Conservation (phyloP, 2,329 filamentous ascomycete genomes). For the Zymoseptoria brevis region DNA sequence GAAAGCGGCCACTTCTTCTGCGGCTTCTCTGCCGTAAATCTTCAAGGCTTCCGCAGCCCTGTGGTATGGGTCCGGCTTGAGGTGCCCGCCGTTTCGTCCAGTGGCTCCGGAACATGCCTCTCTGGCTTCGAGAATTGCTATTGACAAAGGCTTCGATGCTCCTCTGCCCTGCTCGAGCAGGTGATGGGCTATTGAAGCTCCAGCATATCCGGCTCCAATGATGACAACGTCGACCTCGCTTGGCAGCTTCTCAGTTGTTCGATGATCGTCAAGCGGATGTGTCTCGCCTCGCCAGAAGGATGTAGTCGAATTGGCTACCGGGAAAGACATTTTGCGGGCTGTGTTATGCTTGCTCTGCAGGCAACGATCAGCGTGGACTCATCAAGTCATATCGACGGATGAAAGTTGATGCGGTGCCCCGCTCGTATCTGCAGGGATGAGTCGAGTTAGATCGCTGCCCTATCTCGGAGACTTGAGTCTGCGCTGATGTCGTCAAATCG, state of each 20-base stretch:
- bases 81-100: slow-evolving; percentile 27
- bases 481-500: not conserved
- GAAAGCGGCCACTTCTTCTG: slow-evolving; percentile 28
- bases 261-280: slow-evolving; percentile 46
- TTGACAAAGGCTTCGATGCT: slow-evolving; percentile 3
- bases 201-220: slow-evolving; percentile 22
- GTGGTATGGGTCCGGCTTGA: slow-evolving; percentile 31
- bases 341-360: not conserved
- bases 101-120: slow-evolving; percentile 24
- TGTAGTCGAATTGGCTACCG: slow-evolving; percentile 15
- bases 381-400: not conserved
- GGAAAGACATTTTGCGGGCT: slow-evolving; percentile 8
- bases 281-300: slow-evolving; percentile 40
- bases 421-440: not conserved
- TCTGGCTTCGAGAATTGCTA: slow-evolving; percentile 23
- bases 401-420: not conserved
- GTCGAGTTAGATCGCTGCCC: not conserved
- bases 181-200: slow-evolving; percentile 20
- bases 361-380: not conserved
- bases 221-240: slow-evolving; percentile 20
- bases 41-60: slow-evolving; percentile 19
- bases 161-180: slow-evolving; percentile 13
- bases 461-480: not conserved
- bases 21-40: slow-evolving; percentile 24
- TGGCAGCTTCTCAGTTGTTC: slow-evolving; percentile 51